Evolutionary conservation across 441 rosid species (phyloP).

Genomic region (Pelargonium cotyledonis): DNA sequence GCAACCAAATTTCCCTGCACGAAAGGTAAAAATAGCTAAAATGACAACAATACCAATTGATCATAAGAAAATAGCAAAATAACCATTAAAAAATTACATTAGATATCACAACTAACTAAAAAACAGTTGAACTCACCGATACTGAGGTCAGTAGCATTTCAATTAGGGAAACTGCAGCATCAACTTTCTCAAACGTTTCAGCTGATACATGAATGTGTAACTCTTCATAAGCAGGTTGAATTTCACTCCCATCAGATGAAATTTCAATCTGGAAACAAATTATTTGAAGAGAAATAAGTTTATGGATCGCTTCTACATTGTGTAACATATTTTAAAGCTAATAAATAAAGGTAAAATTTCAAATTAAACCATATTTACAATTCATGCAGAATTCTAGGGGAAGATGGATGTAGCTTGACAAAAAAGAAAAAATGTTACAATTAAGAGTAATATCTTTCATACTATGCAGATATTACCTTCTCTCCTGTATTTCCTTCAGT

Average conservation of each 20-base stretch:
- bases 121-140: conserved; percentile 49
- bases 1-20: conserved; percentile 51
- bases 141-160: conserved; percentile 72
- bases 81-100: not conserved
- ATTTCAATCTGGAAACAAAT: conserved; percentile 54
- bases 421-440: conserved; percentile 10
- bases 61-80: not conserved
- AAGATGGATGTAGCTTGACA: not conserved
- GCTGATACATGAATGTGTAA: conserved; percentile 64
- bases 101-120: conserved; percentile 8
- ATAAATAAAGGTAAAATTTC: not conserved
- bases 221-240: conserved; percentile 44
- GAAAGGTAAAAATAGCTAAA: conserved; percentile 14
- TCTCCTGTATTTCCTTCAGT: conserved; percentile 48
- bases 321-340: not conserved
- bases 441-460: conserved; percentile 2
- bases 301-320: not conserved
- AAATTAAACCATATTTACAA: too few species aligned
- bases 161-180: conserved; percentile 71
- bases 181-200: conserved; percentile 79
- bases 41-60: not conserved
- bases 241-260: conserved; percentile 46
- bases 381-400: not conserved
- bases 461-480: conserved; percentile 41
- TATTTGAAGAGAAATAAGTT: conserved; percentile 5